A percentile compares a stretch with the other conserved stretches of the same genome.
Evolutionary conservation across 768 basidiomycete species (phyloP).

Genomic region (Exidia glandulosa): DNA sequence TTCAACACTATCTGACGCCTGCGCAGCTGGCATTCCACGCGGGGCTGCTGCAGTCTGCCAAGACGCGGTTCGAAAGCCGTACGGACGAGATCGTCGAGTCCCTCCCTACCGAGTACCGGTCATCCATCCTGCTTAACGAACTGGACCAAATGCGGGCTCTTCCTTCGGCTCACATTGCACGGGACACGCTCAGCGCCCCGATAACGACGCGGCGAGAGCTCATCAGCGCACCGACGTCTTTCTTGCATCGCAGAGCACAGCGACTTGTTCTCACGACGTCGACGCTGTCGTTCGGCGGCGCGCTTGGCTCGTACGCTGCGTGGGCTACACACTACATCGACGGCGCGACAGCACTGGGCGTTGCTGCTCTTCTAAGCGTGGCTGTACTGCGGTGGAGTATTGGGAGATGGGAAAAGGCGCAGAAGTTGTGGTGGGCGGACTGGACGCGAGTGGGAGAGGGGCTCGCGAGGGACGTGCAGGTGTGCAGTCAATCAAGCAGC

Average conservation of each 20-base stretch:
- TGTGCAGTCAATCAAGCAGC: slow-evolving; percentile 16
- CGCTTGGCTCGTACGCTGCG: slow-evolving; percentile 48
- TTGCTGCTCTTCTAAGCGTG: slow-evolving; percentile 41
- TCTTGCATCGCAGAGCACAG: slow-evolving; percentile 57
- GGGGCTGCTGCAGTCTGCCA: slow-evolving; percentile 42
- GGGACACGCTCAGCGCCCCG: slow-evolving; percentile 38
- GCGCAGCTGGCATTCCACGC: slow-evolving; percentile 62
- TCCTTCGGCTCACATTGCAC: slow-evolving; percentile 34
- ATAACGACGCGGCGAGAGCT: slow-evolving; percentile 41
- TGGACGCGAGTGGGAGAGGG: slow-evolving; percentile 52
- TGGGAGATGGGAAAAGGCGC: slow-evolving; percentile 57
- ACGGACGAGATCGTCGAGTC: slow-evolving; percentile 30
- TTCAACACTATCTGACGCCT: background rate
- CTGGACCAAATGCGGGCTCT: slow-evolving; percentile 42
- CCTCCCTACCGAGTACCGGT: slow-evolving; percentile 32
- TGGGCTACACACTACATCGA: slow-evolving; percentile 42
- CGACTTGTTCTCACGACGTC: slow-evolving; percentile 39
- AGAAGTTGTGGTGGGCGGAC: slow-evolving; percentile 57
- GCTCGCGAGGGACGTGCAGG: slow-evolving; percentile 53
- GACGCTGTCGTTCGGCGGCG: slow-evolving; percentile 36
- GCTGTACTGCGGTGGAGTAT: slow-evolving; percentile 50
- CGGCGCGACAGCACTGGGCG: slow-evolving; percentile 45
- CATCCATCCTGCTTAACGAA: slow-evolving; percentile 46
- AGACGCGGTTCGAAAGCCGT: slow-evolving; percentile 30
- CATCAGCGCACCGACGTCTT: slow-evolving; percentile 43